phyloP scores from a whole-genome alignment of 2,329 filamentous ascomycete species.

The Pseudogymnoascus sp. region DNA sequence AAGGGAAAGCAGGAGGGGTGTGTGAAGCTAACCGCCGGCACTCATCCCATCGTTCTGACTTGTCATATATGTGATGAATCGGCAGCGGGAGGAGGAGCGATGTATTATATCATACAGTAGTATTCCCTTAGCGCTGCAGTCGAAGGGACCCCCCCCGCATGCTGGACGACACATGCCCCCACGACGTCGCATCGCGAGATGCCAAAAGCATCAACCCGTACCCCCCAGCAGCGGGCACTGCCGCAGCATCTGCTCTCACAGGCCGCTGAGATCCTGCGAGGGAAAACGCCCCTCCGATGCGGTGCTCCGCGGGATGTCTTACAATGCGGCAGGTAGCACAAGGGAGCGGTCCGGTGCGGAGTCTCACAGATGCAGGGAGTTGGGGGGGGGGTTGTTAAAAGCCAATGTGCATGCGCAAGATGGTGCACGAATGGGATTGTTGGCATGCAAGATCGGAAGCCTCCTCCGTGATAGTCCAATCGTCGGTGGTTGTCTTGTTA shows the following conservation, averaged over 20 bases:
- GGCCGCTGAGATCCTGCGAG: neutral
- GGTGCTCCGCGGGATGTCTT: neutral
- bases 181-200: neutral
- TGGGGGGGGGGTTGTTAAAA: neutral
- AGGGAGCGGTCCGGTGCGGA: neutral
- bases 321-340: neutral
- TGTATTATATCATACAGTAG: neutral
- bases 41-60: neutral
- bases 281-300: neutral
- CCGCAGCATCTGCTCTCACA: neutral
- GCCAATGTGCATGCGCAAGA: neutral
- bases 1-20: neutral
- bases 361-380: neutral
- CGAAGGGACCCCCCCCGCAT: neutral
- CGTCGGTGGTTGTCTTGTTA: neutral
- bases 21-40: neutral
- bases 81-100: neutral
- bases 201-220: neutral
- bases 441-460: neutral
- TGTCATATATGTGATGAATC: slow-evolving; percentile 1
- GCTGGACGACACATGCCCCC: neutral
- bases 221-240: neutral
- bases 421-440: neutral
- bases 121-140: neutral
- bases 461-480: neutral